A percentile compares a stretch with the other conserved stretches of the same genome.
Evolutionary conservation across 164 flowering plant species (phyloP).

Genomic region (Berberis thunbergii): DNA sequence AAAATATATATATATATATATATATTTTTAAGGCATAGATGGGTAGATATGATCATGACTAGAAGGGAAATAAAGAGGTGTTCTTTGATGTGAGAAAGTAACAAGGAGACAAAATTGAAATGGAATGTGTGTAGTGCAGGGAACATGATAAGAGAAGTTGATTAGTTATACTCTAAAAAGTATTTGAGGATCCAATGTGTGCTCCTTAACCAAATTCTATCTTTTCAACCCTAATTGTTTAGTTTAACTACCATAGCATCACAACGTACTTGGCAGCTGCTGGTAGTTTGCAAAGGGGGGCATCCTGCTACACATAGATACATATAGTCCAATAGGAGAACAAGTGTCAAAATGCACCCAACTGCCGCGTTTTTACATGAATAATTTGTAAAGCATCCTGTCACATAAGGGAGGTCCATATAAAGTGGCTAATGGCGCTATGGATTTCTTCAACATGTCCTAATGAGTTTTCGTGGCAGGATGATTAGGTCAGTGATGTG

Average conservation of each 20-base stretch:
- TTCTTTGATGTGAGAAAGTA: constrained; percentile 5
- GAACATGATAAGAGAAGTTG: constrained; percentile 31
- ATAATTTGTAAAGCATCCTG: neutral
- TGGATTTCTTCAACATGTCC: neutral
- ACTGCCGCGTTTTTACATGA: neutral
- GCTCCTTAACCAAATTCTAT: constrained; percentile 14
- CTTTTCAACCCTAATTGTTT: neutral
- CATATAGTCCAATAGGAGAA: neutral
- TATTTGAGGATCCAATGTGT: constrained; percentile 14
- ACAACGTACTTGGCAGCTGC: neutral
- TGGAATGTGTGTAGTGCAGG: constrained; percentile 26
- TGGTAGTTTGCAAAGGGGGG: neutral
- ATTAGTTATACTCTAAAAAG: constrained; percentile 10
- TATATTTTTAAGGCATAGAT: neutral
- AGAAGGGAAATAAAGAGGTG: neutral
- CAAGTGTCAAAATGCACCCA: neutral
- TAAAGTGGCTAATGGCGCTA: neutral
- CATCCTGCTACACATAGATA: neutral
- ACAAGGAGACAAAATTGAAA: constrained; percentile 28
- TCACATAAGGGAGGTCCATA: too few species aligned
- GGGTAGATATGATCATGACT: neutral
- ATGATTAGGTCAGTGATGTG: constrained; percentile 13
- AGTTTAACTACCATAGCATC: neutral
- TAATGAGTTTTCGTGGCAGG: constrained; percentile 8
- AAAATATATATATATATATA: too few species aligned